Base-by-base conservation (phyloP, 805 yeast species). In the Starmerella tilneyi region DNA sequence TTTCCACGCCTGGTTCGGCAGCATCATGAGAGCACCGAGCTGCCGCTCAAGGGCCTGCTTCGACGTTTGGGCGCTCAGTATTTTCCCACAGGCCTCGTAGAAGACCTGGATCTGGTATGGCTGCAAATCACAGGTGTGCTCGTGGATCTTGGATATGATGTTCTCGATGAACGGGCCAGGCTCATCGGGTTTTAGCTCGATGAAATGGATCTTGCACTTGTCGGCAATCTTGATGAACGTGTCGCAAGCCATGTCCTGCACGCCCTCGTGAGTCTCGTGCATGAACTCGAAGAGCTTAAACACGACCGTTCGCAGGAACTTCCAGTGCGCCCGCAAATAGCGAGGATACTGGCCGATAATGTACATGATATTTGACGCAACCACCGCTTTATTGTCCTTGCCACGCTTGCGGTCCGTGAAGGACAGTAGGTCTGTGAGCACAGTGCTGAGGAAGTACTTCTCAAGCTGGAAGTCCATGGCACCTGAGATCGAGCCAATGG, bases 251-350 rank as follows among this genome's bases (percentile, higher is more conserved):
- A 92, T 92, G 65, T 92, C 98, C 68, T 92, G 98, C 50, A 92
- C 98, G 69, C 98, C 98, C 65, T 89, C 99, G 65, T 92, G 99
- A n/a, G 96, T 86, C 72, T 92, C 99, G 69, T 92, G 97, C 99
- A 92, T 92, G 60, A 92, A 92, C 64, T 92, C 98, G 64, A 92
- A 92, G 58, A 92, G 73, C 65, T 92, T 92, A 66, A 84, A 81
- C 49, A 92, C 89, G 35, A 92, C 99, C 0, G 97, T 92, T 64
- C 88, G 89, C 62, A 92, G 69, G 58, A 92, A 92, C 63, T 84
- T 86, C 98, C 98, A 92, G 63, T 92, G 98, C 8, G 97, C 97
- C 58, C 88, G 88, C 61, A 92, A 72, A 60, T 92, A 92, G 62
- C 99, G 73, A 44, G 99, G 99, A 62, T 92, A 92, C 68, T 92